Percentiles rank a stretch among this genome's conserved stretches.
phyloP scores from a whole-genome alignment of 2,329 filamentous ascomycete species.

The Apiospora pterosperma region DNA sequence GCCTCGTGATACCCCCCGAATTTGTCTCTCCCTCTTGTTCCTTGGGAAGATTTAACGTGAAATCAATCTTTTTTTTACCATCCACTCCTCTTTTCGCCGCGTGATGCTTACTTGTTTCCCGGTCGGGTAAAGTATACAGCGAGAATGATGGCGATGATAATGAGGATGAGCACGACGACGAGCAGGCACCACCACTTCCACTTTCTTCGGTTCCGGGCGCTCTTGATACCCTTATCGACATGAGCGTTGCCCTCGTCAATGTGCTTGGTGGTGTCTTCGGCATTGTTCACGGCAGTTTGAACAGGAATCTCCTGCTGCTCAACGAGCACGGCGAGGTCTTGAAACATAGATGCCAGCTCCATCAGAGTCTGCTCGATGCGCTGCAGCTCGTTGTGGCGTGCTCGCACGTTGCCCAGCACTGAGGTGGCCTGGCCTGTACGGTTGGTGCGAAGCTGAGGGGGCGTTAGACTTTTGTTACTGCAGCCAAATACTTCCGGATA shows the following conservation, averaged over 20 bases:
- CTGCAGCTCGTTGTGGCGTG: conserved; percentile 79
- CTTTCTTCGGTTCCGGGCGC: conserved; percentile 64
- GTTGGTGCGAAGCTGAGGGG: conserved; percentile 68
- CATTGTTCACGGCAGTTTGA: conserved; percentile 60
- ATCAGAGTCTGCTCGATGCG: conserved; percentile 73
- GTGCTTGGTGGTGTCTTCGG: conserved; percentile 61
- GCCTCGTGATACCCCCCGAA: background rate
- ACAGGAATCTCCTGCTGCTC: conserved; percentile 68
- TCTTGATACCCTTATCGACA: conserved; percentile 64
- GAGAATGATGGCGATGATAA: conserved; percentile 51
- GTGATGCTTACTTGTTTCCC: background rate
- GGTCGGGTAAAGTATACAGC: conserved; percentile 31
- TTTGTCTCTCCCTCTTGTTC: background rate
- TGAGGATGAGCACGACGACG: conserved; percentile 55
- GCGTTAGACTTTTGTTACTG: conserved; percentile 2
- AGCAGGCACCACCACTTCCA: conserved; percentile 80
- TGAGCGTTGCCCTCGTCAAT: conserved; percentile 68
- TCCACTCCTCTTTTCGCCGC: background rate
- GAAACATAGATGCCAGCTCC: conserved; percentile 68
- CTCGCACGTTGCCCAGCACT: conserved; percentile 74
- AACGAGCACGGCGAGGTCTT: conserved; percentile 71
- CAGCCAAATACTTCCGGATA: background rate
- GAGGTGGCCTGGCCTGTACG: conserved; percentile 69
- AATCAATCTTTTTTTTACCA: background rate
- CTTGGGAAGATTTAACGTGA: background rate